Base-by-base conservation (phyloP, 441 rosid species). In the Pelargonium myrrhifolium region DNA sequence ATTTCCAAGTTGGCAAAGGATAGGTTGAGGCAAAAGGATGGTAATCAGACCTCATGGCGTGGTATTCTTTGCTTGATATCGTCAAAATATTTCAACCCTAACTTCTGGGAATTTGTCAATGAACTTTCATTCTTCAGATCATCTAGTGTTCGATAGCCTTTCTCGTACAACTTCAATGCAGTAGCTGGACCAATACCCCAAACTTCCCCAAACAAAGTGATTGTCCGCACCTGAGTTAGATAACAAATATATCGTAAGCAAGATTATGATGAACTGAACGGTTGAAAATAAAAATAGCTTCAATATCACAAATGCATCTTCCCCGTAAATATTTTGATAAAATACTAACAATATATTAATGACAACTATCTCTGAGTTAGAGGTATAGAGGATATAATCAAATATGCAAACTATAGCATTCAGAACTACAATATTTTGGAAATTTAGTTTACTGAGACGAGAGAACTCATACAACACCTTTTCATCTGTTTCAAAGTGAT, bases 141-240 rank as follows among this genome's bases (percentile, higher is more conserved):
- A 66, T 88, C 92, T 47, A 91, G 79, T 11, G 88, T 80, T 47
- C 89, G 88, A 59, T 87, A 79, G 47, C 99, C 97, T 83, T 91
- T 91, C 75, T 93, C 99, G 73, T 88, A 89, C 73, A 93, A 77
- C 75, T 93, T 91, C 68, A 86, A 83, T 56, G 97, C 96, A 69
- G 97, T 93, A 66, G 97, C 89, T 26, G 97, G 97, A 76, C 99
- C 99, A 68, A 89, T 79, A 64, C 99, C 99, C 99, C 99, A 89
- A 65, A 93, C 89, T 80, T 93, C 97, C 65, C 96, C 99, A 78
- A 93, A 89, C 64, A 89, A 74, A 72, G 76, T 87, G 66, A 93
- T 86, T 11, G 97, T 80, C 61, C 83, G 84, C 56, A 93, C 99
- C 99, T 93, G 79, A 61, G 73, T 68, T 64, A 67, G 12, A 74